Percentiles rank a stretch among this genome's conserved stretches.
These are phyloP conservation scores for Onygenales sp. DNA, from an alignment of 2,329 filamentous ascomycete species.

Conservation along the genomic window DNA sequence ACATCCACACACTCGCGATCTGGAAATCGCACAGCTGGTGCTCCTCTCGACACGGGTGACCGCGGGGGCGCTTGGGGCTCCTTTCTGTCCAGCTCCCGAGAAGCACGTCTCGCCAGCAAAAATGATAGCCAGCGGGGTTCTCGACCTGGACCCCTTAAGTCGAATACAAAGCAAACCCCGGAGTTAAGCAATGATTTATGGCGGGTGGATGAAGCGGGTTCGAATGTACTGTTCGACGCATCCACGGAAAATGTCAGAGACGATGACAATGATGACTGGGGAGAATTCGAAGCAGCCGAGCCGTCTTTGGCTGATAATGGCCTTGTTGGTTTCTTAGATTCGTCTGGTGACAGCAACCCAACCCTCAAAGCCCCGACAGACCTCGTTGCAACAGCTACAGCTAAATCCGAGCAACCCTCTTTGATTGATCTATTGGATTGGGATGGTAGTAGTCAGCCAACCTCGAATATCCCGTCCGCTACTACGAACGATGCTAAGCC, in stretches of 20 bases:
- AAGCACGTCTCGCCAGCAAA: background rate
- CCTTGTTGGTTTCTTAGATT: constrained; percentile 1
- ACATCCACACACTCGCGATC: background rate
- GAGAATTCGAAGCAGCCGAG: constrained; percentile 34
- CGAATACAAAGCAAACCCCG: background rate
- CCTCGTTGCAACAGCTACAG: no score
- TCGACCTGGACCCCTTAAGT: background rate
- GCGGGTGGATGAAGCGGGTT: background rate
- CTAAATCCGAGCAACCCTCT: no score
- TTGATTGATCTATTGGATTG: constrained; percentile 1
- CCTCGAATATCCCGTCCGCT: background rate
- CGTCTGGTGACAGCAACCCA: background rate
- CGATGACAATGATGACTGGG: constrained; percentile 34
- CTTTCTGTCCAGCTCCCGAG: background rate
- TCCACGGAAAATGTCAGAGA: constrained; percentile 20
- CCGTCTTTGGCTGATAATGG: constrained; percentile 8
- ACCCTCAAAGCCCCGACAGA: background rate
- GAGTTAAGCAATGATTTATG: background rate
- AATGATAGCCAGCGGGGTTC: background rate
- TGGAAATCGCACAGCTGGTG: background rate
- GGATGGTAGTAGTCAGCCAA: background rate
- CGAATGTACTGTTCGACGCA: constrained; percentile 58
- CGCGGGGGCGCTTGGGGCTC: background rate
- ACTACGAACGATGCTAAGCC: background rate
- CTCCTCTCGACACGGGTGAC: background rate